These are phyloP conservation scores for Chlamydomonas sphaeroides DNA, from an alignment of 139 green algal genomes.

Conservation along the genomic window DNA sequence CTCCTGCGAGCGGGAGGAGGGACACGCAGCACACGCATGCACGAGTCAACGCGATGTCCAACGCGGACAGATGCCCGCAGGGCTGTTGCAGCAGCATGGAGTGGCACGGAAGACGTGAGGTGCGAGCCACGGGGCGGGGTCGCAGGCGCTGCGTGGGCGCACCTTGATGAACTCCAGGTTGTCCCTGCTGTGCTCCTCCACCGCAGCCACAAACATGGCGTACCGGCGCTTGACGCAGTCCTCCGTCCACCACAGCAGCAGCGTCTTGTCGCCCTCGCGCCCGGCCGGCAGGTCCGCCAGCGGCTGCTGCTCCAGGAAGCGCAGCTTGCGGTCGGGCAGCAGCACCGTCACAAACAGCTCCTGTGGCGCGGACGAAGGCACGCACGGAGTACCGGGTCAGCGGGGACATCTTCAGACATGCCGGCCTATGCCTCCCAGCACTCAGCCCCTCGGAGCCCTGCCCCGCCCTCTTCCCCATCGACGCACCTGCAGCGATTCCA, in stretches of 20 bases:
- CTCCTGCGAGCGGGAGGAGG: slow-evolving; percentile 15
- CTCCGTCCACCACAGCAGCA: slow-evolving; percentile 89
- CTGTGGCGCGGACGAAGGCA: no score
- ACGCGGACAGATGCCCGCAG: no score
- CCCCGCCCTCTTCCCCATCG: not conserved
- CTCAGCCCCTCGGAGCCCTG: no score
- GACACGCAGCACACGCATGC: not conserved
- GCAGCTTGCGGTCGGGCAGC: slow-evolving; percentile 91
- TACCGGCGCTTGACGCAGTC: slow-evolving; percentile 85
- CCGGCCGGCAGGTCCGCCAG: slow-evolving; percentile 57
- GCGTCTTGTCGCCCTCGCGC: slow-evolving; percentile 64
- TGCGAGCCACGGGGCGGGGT: no score
- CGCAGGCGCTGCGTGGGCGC: no score
- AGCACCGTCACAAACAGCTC: slow-evolving; percentile 87
- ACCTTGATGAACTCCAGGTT: slow-evolving; percentile 90
- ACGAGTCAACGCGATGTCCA: no score
- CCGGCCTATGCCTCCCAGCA: no score
- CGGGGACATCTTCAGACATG: no score
- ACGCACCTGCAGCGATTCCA: slow-evolving; percentile 74
- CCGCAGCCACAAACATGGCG: slow-evolving; percentile 58
- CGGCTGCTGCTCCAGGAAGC: slow-evolving; percentile 69
- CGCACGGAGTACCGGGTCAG: no score
- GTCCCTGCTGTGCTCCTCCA: slow-evolving; percentile 82
- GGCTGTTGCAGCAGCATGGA: no score
- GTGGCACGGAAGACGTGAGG: no score